phyloP scores from a whole-genome alignment of 345 rosid genomes.

The Eucalyptus decipiens region DNA sequence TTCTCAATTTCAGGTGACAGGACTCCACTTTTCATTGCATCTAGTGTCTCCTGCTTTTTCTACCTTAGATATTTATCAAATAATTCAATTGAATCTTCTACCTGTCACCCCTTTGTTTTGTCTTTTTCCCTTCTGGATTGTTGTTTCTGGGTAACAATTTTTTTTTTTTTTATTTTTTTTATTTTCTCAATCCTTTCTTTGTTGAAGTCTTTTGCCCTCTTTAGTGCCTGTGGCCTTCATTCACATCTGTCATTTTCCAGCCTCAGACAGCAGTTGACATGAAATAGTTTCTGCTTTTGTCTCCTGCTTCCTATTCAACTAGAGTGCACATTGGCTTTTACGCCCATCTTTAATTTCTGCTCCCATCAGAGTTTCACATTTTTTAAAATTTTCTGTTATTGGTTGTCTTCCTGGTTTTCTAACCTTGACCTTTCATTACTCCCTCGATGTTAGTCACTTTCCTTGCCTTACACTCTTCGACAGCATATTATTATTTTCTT shows the following conservation, averaged over 20 bases:
- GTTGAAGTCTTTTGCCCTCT: background rate
- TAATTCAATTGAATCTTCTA: background rate
- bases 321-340: background rate
- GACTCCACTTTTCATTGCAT: background rate
- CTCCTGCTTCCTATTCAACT: background rate
- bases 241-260: background rate
- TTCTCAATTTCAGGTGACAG: background rate
- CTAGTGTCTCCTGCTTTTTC: background rate
- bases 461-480: background rate
- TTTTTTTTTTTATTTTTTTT: background rate
- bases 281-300: background rate
- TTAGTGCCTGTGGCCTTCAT: background rate
- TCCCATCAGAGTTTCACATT: background rate
- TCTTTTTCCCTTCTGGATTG: background rate
- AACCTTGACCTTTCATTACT: background rate
- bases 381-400: background rate
- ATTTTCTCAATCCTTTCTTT: background rate
- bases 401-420: background rate
- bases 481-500: background rate
- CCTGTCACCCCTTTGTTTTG: background rate
- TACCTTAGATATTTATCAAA: background rate
- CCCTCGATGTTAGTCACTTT: background rate
- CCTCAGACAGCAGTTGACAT: background rate
- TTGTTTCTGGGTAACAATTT: background rate
- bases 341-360: background rate